Percentiles rank a stretch among this genome's conserved stretches.
Conservation (phyloP, 2,329 filamentous ascomycete species). For the Fusarium denticulatum region DNA sequence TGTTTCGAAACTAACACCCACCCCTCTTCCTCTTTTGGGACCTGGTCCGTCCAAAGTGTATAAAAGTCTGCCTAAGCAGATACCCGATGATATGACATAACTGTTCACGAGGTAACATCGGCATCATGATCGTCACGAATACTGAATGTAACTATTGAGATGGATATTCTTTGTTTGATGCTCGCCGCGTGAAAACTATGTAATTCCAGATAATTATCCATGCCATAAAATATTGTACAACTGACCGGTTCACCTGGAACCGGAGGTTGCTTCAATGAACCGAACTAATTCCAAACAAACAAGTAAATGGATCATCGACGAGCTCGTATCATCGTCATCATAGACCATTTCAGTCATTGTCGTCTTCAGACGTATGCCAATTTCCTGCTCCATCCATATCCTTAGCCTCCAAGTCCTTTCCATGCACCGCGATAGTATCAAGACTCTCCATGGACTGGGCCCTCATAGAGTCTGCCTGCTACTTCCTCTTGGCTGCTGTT, state of each 20-base stretch:
- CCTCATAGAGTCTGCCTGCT: slow-evolving; percentile 40
- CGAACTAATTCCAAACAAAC: slow-evolving; percentile 27
- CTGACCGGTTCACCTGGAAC: slow-evolving; percentile 40
- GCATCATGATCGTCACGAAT: neutral
- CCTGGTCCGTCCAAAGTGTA: slow-evolving; percentile 1
- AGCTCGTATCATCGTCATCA: slow-evolving; percentile 42
- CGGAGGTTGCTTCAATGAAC: slow-evolving; percentile 38
- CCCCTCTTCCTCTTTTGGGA: slow-evolving; percentile 8
- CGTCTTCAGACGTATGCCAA: slow-evolving; percentile 32
- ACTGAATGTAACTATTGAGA: neutral
- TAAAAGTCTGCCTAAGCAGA: slow-evolving; percentile 3
- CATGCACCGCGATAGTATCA: slow-evolving; percentile 33
- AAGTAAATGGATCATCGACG: slow-evolving; percentile 41
- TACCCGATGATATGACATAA: slow-evolving; percentile 5
- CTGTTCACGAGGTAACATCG: slow-evolving; percentile 21
- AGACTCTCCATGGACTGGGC: slow-evolving; percentile 41
- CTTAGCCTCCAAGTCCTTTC: slow-evolving; percentile 1
- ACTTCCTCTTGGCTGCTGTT: slow-evolving; percentile 37
- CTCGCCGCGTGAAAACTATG: slow-evolving; percentile 19
- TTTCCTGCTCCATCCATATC: slow-evolving; percentile 27
- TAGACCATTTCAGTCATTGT: slow-evolving; percentile 42
- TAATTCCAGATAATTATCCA: slow-evolving; percentile 22
- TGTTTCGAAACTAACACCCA: slow-evolving; percentile 16
- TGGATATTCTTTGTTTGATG: slow-evolving; percentile 27
- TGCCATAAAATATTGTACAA: slow-evolving; percentile 36